A percentile compares a stretch with the other conserved stretches of the same genome.
These are phyloP conservation scores for Metschnikowia cerradonensis DNA, from an alignment of 805 yeast species.

Conservation along the genomic window DNA sequence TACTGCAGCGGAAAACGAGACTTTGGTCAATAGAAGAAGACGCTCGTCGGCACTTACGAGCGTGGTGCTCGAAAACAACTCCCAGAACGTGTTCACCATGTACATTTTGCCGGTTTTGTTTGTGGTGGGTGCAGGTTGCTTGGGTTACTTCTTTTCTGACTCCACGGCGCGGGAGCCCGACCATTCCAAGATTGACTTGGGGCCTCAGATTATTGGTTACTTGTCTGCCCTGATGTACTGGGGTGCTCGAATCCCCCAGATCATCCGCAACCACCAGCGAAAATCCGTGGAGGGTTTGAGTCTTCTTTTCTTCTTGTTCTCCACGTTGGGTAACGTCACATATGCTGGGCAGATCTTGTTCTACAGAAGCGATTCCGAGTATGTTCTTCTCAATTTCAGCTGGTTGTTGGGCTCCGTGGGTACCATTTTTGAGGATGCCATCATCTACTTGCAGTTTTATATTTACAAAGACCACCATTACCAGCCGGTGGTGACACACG, in stretches of 20 bases:
- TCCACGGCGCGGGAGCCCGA: slow-evolving; percentile 19
- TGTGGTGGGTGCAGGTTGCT: slow-evolving; percentile 58
- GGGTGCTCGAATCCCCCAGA: slow-evolving; percentile 76
- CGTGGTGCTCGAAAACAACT: slow-evolving; percentile 44
- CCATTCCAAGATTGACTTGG: slow-evolving; percentile 35
- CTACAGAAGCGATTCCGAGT: slow-evolving; percentile 58
- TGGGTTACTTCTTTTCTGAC: slow-evolving; percentile 52
- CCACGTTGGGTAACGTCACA: slow-evolving; percentile 70
- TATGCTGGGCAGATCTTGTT: slow-evolving; percentile 70
- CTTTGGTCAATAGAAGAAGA: slow-evolving; percentile 38
- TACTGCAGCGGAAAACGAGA: slow-evolving; percentile 15
- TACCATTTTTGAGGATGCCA: slow-evolving; percentile 64
- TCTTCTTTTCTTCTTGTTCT: slow-evolving; percentile 69
- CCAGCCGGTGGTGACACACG: slow-evolving; percentile 1
- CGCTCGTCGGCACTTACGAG: slow-evolving; percentile 51
- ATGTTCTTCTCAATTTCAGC: slow-evolving; percentile 59
- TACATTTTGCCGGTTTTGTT: slow-evolving; percentile 57
- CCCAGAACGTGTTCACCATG: slow-evolving; percentile 44
- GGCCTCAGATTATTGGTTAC: slow-evolving; percentile 70
- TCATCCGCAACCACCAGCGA: slow-evolving; percentile 70
- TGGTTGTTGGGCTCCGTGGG: slow-evolving; percentile 81
- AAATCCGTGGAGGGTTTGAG: slow-evolving; percentile 85
- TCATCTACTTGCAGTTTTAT: slow-evolving; percentile 66
- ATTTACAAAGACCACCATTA: slow-evolving; percentile 41
- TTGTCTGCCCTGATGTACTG: slow-evolving; percentile 63